These are phyloP conservation scores for Exophiala lecanii-corni DNA, from an alignment of 2,329 filamentous ascomycete species.

Conservation along the genomic window DNA sequence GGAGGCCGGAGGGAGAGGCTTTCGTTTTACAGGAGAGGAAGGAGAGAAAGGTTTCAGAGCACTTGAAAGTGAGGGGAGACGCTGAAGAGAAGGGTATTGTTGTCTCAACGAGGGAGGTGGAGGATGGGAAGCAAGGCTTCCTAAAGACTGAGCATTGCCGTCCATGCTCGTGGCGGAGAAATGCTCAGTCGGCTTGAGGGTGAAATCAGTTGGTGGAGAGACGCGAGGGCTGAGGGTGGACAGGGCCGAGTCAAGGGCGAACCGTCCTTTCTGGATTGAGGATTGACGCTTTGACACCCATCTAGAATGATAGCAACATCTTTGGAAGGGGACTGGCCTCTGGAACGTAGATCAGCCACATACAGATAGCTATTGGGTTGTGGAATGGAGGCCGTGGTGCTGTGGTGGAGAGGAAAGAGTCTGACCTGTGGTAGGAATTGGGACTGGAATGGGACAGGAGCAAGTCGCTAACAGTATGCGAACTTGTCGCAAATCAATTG, in stretches of 20 bases:
- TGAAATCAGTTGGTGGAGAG: slow-evolving; percentile 8
- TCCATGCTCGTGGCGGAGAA: slow-evolving; percentile 12
- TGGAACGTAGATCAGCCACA: slow-evolving; percentile 23
- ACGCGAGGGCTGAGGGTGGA: slow-evolving; percentile 4
- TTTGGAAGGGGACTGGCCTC: slow-evolving; percentile 7
- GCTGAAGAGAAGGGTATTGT: slow-evolving; percentile 14
- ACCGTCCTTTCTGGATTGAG: slow-evolving; percentile 6
- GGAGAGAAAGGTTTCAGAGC: slow-evolving; percentile 20
- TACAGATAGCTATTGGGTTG: slow-evolving; percentile 5
- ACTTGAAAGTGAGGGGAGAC: slow-evolving; percentile 17
- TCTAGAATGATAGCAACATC: slow-evolving; percentile 22
- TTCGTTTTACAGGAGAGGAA: slow-evolving; percentile 45
- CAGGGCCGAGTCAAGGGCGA: not conserved
- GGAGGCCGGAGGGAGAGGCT: slow-evolving; percentile 50
- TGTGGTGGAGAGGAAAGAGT: slow-evolving; percentile 14
- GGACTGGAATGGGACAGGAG: slow-evolving; percentile 8
- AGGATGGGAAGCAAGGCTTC: slow-evolving; percentile 15
- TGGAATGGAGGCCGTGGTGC: slow-evolving; percentile 1
- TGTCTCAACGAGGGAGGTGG: slow-evolving; percentile 22
- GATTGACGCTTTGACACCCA: slow-evolving; percentile 21
- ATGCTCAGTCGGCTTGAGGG: slow-evolving; percentile 2
- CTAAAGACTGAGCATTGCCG: slow-evolving; percentile 13
- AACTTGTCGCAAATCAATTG: slow-evolving; percentile 11
- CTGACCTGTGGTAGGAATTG: slow-evolving; percentile 4
- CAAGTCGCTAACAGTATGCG: slow-evolving; percentile 5